Evolutionary conservation across 306 rosid species (phyloP).

Genomic region (Sophora flavescens): DNA sequence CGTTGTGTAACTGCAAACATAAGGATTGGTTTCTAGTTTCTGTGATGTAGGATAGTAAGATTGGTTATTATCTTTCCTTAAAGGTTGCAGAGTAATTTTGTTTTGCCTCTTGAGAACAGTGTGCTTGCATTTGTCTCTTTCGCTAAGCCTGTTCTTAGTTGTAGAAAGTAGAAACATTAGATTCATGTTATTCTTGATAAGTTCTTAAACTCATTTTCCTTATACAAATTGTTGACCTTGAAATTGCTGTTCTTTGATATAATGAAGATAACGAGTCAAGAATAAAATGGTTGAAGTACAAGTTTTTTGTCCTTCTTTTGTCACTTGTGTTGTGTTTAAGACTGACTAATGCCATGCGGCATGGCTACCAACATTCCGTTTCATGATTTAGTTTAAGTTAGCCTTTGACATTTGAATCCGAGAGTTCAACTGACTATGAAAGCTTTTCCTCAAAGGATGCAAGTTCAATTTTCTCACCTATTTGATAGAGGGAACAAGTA

Average conservation of each 20-base stretch:
- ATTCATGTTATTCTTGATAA: background rate
- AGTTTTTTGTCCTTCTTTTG: background rate
- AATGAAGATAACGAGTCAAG: background rate
- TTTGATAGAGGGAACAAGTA: background rate
- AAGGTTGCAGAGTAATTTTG: background rate
- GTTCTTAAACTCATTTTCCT: slow-evolving; percentile 3
- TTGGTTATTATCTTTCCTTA: background rate
- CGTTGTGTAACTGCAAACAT: background rate
- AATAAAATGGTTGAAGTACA: background rate
- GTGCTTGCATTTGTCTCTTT: background rate
- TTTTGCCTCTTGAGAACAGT: slow-evolving; percentile 14
- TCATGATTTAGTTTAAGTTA: background rate
- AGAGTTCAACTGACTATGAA: background rate
- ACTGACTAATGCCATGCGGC: background rate
- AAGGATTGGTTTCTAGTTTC: background rate
- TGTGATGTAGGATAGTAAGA: background rate
- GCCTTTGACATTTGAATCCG: background rate
- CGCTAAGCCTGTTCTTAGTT: slow-evolving; percentile 6
- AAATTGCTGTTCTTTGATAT: background rate
- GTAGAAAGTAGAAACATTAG: background rate
- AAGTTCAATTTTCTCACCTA: background rate
- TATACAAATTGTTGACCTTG: background rate
- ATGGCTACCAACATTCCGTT: background rate
- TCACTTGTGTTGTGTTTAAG: background rate
- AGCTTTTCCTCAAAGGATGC: background rate